Evolutionary conservation across 345 rosid species (phyloP).

Genomic region (Pistacia vera): DNA sequence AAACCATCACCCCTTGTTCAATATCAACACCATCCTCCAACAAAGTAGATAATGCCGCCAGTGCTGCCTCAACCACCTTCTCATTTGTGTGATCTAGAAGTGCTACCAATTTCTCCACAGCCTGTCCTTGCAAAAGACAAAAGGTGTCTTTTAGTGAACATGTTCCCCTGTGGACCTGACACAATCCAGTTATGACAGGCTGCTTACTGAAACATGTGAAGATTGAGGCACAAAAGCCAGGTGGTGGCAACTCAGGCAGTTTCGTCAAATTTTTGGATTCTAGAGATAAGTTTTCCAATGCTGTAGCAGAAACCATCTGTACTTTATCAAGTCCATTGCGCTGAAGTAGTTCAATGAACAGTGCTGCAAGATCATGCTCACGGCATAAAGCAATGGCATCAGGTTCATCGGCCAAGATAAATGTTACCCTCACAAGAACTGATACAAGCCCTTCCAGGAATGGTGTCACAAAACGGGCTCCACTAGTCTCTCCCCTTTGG

Average conservation of each 20-base stretch:
- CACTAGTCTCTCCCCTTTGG: slow-evolving; percentile 71
- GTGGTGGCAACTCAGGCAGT: slow-evolving; percentile 74
- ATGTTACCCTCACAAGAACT: slow-evolving; percentile 79
- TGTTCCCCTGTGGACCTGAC: slow-evolving; percentile 76
- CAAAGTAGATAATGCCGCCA: slow-evolving; percentile 88
- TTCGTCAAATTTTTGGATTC: slow-evolving; percentile 77
- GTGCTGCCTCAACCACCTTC: slow-evolving; percentile 86
- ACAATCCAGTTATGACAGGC: slow-evolving; percentile 66
- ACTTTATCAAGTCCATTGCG: slow-evolving; percentile 70
- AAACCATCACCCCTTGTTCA: slow-evolving; percentile 63
- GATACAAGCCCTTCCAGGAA: slow-evolving; percentile 80
- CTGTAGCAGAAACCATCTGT: slow-evolving; percentile 81
- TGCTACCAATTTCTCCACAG: slow-evolving; percentile 79
- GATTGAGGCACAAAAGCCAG: slow-evolving; percentile 54
- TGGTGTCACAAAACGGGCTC: slow-evolving; percentile 74
- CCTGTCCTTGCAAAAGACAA: slow-evolving; percentile 89
- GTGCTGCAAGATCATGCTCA: slow-evolving; percentile 59
- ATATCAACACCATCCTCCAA: slow-evolving; percentile 79
- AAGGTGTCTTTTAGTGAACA: slow-evolving; percentile 81
- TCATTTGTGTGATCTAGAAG: slow-evolving; percentile 88
- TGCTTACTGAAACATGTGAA: slow-evolving; percentile 76
- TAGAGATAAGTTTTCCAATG: slow-evolving; percentile 85
- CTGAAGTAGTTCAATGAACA: slow-evolving; percentile 78
- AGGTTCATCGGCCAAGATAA: slow-evolving; percentile 66
- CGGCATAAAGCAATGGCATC: slow-evolving; percentile 66